These are phyloP conservation scores for Colletotrichum lupini DNA, from an alignment of 2,329 filamentous ascomycete species.

Conservation along the genomic window DNA sequence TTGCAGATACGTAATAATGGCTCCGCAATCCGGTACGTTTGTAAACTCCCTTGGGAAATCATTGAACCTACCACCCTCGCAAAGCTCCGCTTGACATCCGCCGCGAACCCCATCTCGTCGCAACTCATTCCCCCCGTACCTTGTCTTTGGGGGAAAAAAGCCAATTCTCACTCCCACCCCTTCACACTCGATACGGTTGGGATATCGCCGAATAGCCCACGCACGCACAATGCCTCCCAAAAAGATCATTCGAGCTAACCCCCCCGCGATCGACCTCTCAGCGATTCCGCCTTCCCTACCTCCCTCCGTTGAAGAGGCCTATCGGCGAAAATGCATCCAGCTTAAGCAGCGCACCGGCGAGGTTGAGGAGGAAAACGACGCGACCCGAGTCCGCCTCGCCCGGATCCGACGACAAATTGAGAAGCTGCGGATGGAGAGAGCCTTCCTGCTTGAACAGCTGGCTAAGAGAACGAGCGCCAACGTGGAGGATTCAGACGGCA, in stretches of 20 bases:
- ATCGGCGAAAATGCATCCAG: conserved; percentile 95
- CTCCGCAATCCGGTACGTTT: conserved; percentile 36
- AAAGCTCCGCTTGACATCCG: conserved; percentile 35
- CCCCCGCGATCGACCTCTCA: conserved; percentile 46
- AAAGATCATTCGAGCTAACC: conserved; percentile 51
- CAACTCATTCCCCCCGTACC: conserved; percentile 16
- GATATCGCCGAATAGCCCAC: background rate
- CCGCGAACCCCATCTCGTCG: conserved; percentile 31
- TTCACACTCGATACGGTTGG: background rate
- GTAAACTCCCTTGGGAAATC: conserved; percentile 26
- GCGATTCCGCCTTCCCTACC: conserved; percentile 73
- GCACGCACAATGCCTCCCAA: conserved; percentile 48
- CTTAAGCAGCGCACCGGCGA: conserved; percentile 91
- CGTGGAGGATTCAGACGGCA: conserved; percentile 82
- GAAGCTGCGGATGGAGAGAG: conserved; percentile 89
- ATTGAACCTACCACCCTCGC: conserved; percentile 19
- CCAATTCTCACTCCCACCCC: conserved; percentile 5
- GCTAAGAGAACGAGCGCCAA: conserved; percentile 79
- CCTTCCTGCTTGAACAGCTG: conserved; percentile 79
- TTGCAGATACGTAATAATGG: conserved; percentile 28
- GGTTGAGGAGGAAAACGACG: conserved; percentile 91
- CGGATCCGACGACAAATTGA: conserved; percentile 87
- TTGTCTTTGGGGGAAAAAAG: conserved; percentile 4
- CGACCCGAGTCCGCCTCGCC: conserved; percentile 80
- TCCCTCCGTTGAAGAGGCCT: conserved; percentile 94